Evolutionary conservation across 352 stramenopile genomes (phyloP).

Genomic region (Phytophthora multivora): DNA sequence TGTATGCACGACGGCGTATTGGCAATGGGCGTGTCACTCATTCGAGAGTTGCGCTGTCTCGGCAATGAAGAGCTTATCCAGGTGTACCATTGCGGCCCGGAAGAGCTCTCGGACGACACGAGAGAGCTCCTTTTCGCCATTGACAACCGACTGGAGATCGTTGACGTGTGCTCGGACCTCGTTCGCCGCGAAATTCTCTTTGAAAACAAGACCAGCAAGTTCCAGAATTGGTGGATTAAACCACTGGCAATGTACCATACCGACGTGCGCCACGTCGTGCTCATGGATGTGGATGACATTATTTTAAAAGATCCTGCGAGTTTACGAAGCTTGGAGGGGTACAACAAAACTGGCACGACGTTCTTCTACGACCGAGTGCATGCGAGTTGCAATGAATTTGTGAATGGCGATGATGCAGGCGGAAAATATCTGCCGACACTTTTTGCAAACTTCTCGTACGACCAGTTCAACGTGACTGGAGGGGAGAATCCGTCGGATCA

Average conservation of each 20-base stretch:
- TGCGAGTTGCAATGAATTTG: slow-evolving; percentile 42
- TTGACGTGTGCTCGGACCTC: slow-evolving; percentile 60
- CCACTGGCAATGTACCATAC: slow-evolving; percentile 26
- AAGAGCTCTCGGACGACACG: slow-evolving; percentile 45
- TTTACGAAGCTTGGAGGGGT: slow-evolving; percentile 35
- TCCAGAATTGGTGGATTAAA: slow-evolving; percentile 53
- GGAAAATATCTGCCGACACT: slow-evolving; percentile 40
- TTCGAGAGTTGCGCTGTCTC: slow-evolving; percentile 48
- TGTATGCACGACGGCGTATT: slow-evolving; percentile 46
- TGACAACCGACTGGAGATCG: slow-evolving; percentile 53
- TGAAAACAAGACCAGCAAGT: slow-evolving; percentile 28
- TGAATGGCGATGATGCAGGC: slow-evolving; percentile 35
- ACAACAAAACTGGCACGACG: slow-evolving; percentile 48
- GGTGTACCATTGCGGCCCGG: slow-evolving; percentile 25
- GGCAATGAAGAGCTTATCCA: slow-evolving; percentile 40
- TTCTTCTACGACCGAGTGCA: slow-evolving; percentile 42
- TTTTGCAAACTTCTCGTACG: slow-evolving; percentile 52
- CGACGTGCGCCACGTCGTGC: slow-evolving; percentile 19
- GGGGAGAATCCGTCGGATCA: slow-evolving; percentile 30
- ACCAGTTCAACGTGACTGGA: slow-evolving; percentile 33
- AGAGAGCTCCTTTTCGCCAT: slow-evolving; percentile 38
- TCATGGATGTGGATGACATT: slow-evolving; percentile 28
- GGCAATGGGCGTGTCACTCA: slow-evolving; percentile 54
- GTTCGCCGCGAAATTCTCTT: slow-evolving; percentile 21
- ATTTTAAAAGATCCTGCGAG: slow-evolving; percentile 32